Conservation (phyloP, 805 yeast genomes). For the Clavispora asparagi region DNA sequence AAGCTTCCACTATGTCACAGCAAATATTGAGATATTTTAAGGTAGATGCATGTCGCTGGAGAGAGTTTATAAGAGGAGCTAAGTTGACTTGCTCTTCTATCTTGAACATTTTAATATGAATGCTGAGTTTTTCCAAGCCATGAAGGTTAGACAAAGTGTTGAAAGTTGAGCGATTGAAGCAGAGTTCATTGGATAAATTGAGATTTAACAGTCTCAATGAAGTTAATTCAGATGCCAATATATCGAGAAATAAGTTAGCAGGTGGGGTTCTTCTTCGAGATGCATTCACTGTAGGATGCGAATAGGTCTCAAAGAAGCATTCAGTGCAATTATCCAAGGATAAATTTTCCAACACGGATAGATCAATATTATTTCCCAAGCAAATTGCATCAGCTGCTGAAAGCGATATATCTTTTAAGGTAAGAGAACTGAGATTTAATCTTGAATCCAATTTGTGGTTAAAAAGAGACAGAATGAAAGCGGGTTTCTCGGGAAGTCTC, state of each 20-base stretch:
- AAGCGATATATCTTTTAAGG: constrained; percentile 6
- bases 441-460: not conserved
- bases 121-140: constrained; percentile 5
- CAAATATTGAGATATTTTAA: constrained; percentile 10
- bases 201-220: constrained; percentile 7
- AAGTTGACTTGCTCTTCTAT: constrained; percentile 4
- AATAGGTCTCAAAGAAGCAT: constrained; percentile 1
- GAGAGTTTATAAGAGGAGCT: constrained; percentile 6
- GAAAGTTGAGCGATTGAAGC: constrained; percentile 8
- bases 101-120: constrained; percentile 7
- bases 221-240: constrained; percentile 2
- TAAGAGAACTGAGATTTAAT: constrained; percentile 5
- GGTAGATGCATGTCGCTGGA: constrained; percentile 7
- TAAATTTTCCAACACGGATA: constrained; percentile 3
- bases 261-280: constrained; percentile 10
- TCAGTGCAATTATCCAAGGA: constrained; percentile 12
- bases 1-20: constrained; percentile 7
- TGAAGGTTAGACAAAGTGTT: constrained; percentile 2
- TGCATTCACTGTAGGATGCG: not conserved
- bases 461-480: constrained; percentile 2
- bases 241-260: constrained; percentile 7
- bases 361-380: constrained; percentile 2
- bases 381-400: constrained; percentile 8
- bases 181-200: constrained; percentile 9
- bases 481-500: not conserved